These are phyloP conservation scores for Pseudisothecium myosuroides DNA, from an alignment of 225 moss, liverwort and hornwort genomes.

Conservation along the genomic window DNA sequence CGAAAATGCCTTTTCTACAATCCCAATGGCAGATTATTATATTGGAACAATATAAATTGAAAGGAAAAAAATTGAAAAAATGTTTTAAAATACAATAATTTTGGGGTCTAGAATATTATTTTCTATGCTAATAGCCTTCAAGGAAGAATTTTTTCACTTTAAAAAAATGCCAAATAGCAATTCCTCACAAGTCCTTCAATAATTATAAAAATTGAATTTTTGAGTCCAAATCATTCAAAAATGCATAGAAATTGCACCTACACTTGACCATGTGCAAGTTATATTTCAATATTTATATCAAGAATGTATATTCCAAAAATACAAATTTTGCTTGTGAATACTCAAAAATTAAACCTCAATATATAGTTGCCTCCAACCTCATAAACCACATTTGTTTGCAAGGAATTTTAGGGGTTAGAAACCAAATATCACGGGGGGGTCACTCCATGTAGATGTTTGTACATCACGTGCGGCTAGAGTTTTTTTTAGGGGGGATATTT, in stretches of 20 bases:
- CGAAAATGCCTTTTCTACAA: background rate
- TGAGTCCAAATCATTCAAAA: background rate
- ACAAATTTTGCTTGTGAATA: background rate
- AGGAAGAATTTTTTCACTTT: background rate
- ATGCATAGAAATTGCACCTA: background rate
- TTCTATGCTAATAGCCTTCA: background rate
- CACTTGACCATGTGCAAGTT: background rate
- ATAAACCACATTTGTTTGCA: background rate
- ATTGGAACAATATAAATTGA: background rate
- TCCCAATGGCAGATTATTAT: background rate
- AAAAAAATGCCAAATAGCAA: background rate
- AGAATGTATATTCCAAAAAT: background rate
- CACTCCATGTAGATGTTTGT: no score
- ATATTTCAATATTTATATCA: background rate
- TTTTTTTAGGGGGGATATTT: no score
- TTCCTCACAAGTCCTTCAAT: no score
- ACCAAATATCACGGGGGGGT: no score
- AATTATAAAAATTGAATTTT: background rate
- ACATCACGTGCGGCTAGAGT: no score
- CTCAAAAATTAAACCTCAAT: background rate
- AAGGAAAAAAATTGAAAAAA: no score
- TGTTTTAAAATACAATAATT: background rate
- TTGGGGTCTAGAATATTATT: background rate
- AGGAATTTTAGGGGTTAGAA: background rate
- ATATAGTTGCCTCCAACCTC: accelerated